phyloP scores from a whole-genome alignment of 1,284 basidiomycete genomes.

The Cutaneotrichosporon cavernicola region DNA sequence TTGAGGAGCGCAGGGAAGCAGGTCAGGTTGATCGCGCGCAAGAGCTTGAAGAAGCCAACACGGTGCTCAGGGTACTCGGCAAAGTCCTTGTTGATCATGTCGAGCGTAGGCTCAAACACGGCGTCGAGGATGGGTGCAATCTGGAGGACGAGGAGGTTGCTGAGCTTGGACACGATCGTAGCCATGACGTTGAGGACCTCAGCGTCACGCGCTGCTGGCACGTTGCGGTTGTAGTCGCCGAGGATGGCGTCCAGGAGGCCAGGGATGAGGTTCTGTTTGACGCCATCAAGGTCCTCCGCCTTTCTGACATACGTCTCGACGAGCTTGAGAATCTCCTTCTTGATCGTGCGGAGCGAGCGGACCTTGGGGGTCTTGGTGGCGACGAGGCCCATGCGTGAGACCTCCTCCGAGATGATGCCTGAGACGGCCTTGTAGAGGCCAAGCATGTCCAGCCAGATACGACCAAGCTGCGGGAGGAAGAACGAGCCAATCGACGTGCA shows the following conservation, averaged over 20 bases:
- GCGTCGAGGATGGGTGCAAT: conserved; percentile 95
- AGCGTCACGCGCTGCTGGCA: conserved; percentile 89
- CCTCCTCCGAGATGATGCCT: conserved; percentile 93
- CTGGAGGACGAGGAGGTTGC: conserved; percentile 85
- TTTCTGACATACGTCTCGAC: conserved; percentile 98
- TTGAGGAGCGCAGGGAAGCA: conserved; percentile 94
- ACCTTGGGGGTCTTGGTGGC: conserved; percentile 98
- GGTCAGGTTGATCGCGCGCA: conserved; percentile 87
- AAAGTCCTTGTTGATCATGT: conserved; percentile 99
- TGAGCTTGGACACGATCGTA: conserved; percentile 85
- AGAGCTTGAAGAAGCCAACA: conserved; percentile 93
- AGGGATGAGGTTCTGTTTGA: conserved; percentile 90
- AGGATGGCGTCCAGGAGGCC: conserved; percentile 94
- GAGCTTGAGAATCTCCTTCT: conserved; percentile 95
- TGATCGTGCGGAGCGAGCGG: conserved; percentile 90
- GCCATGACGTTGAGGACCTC: conserved; percentile 98
- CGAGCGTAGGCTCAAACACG: conserved; percentile 94
- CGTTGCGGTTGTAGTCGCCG: conserved; percentile 93
- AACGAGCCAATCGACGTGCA: conserved; percentile 96
- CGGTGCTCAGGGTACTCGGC: conserved; percentile 97
- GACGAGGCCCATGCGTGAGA: conserved; percentile 80
- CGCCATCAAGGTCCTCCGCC: conserved; percentile 90
- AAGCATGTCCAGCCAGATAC: conserved; percentile 98
- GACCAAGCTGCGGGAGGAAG: conserved; percentile 93
- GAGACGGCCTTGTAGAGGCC: conserved; percentile 97